A percentile compares a stretch with the other conserved stretches of the same genome.
phyloP scores from a whole-genome alignment of 1,284 basidiomycete genomes.

The Leccinum ponderosum region DNA sequence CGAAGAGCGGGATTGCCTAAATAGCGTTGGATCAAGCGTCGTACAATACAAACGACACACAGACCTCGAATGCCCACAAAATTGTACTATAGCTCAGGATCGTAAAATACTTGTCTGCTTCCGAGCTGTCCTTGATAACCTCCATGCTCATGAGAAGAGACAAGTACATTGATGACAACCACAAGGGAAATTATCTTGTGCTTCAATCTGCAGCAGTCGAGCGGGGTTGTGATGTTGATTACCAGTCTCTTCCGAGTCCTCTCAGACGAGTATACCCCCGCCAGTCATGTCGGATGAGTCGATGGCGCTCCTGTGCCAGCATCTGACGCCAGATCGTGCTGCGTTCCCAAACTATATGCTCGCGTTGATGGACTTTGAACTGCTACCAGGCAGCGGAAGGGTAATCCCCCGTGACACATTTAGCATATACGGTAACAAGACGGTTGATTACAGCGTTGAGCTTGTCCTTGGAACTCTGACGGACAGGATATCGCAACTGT shows the following conservation, averaged over 20 bases:
- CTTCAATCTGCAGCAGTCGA: too few species aligned
- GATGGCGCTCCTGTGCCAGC: constrained; percentile 84
- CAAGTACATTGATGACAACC: constrained; percentile 37
- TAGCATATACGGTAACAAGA: constrained; percentile 80
- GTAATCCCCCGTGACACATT: constrained; percentile 85
- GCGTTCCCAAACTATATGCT: constrained; percentile 93
- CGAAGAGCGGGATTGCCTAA: constrained; percentile 94
- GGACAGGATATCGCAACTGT: too few species aligned
- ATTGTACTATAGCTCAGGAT: constrained; percentile 91
- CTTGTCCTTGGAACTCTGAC: too few species aligned
- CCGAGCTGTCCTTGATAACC: constrained; percentile 51
- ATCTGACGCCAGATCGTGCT: constrained; percentile 98
- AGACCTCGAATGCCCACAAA: constrained; percentile 82
- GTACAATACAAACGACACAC: not conserved
- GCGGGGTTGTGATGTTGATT: too few species aligned
- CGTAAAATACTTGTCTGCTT: constrained; percentile 92
- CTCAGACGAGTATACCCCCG: too few species aligned
- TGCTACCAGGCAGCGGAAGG: constrained; percentile 48
- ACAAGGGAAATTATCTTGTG: too few species aligned
- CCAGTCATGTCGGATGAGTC: too few species aligned
- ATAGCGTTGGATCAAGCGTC: constrained; percentile 11
- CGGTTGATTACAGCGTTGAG: constrained; percentile 44
- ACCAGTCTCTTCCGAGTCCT: too few species aligned
- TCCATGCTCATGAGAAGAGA: constrained; percentile 59
- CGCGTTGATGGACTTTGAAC: constrained; percentile 86